phyloP scores from a whole-genome alignment of 78 protist species.

The Dictyostelium firmibasis region DNA sequence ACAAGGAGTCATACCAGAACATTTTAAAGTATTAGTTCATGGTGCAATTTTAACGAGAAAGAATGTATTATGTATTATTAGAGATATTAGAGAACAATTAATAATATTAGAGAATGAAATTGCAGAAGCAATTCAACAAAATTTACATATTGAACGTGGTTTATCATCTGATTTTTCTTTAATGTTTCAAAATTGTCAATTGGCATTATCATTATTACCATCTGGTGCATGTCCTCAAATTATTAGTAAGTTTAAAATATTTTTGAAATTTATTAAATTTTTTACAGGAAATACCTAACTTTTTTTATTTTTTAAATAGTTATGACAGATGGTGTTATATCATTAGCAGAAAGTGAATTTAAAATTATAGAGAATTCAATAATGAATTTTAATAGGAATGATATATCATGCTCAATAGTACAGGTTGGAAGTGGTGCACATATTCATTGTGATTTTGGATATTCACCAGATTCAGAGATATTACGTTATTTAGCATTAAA shows the following conservation, averaged over 20 bases:
- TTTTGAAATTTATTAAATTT: no score
- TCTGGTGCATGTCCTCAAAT: slow-evolving; percentile 46
- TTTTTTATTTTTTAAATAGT: no score
- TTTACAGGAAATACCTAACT: no score
- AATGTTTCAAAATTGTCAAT: neutral
- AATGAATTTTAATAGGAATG: slow-evolving; percentile 28
- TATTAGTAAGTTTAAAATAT: slow-evolving; percentile 22
- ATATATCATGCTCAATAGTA: slow-evolving; percentile 21
- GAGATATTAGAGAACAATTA: slow-evolving; percentile 32
- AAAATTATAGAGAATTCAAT: neutral
- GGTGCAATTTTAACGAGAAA: slow-evolving; percentile 49
- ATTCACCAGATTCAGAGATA: slow-evolving; percentile 57
- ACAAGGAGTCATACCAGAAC: slow-evolving; percentile 58
- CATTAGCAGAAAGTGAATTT: slow-evolving; percentile 5
- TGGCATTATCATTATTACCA: slow-evolving; percentile 47
- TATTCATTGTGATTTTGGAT: slow-evolving; percentile 57
- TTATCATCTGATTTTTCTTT: neutral
- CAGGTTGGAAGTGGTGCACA: slow-evolving; percentile 64
- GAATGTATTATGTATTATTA: slow-evolving; percentile 15
- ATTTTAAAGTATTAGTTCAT: slow-evolving; percentile 65
- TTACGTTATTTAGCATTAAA: slow-evolving; percentile 12
- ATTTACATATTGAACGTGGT: neutral
- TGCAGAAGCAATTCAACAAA: slow-evolving; percentile 1
- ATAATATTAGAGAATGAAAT: slow-evolving; percentile 58
- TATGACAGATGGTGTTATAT: slow-evolving; percentile 66